These are phyloP conservation scores for Yamadazyma sp. DNA, from an alignment of 1,139 yeast species.

Conservation along the genomic window DNA sequence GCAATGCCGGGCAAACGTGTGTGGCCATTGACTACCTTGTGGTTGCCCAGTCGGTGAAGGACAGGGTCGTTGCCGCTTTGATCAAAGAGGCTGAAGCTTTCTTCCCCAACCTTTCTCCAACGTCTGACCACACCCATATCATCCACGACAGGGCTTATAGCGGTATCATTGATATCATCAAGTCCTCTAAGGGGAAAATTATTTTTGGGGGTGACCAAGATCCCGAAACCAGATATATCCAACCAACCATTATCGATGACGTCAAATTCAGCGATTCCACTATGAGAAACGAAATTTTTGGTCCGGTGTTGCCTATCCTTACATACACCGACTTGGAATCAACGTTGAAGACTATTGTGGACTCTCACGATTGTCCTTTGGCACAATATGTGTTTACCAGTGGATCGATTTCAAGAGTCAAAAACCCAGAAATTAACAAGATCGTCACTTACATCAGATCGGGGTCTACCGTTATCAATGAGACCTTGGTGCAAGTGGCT, in stretches of 20 bases:
- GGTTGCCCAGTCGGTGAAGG: slow-evolving; percentile 58
- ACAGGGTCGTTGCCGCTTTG: slow-evolving; percentile 51
- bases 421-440: slow-evolving; percentile 49
- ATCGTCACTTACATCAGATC: slow-evolving; percentile 62
- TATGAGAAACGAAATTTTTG: slow-evolving; percentile 80
- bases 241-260: slow-evolving; percentile 73
- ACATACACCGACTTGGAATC: slow-evolving; percentile 48
- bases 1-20: slow-evolving; percentile 90
- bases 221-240: slow-evolving; percentile 49
- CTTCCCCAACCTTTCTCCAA: slow-evolving; percentile 23
- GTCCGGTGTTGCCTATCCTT: slow-evolving; percentile 80
- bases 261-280: slow-evolving; percentile 65
- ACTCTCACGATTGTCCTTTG: slow-evolving; percentile 78
- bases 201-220: slow-evolving; percentile 58
- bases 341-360: slow-evolving; percentile 49
- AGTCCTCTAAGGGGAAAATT: slow-evolving; percentile 55
- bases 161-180: slow-evolving; percentile 48
- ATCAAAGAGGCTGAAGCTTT: slow-evolving; percentile 41
- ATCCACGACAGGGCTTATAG: slow-evolving; percentile 60
- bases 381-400: slow-evolving; percentile 76
- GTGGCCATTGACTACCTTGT: slow-evolving; percentile 83
- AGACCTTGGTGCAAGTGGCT: slow-evolving; percentile 70
- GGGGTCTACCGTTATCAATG: slow-evolving; percentile 75
- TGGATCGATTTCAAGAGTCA: slow-evolving; percentile 29
- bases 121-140: slow-evolving; percentile 59